phyloP scores from a whole-genome alignment of 2,329 filamentous ascomycete genomes.

The Chrysosporium queenslandicum region DNA sequence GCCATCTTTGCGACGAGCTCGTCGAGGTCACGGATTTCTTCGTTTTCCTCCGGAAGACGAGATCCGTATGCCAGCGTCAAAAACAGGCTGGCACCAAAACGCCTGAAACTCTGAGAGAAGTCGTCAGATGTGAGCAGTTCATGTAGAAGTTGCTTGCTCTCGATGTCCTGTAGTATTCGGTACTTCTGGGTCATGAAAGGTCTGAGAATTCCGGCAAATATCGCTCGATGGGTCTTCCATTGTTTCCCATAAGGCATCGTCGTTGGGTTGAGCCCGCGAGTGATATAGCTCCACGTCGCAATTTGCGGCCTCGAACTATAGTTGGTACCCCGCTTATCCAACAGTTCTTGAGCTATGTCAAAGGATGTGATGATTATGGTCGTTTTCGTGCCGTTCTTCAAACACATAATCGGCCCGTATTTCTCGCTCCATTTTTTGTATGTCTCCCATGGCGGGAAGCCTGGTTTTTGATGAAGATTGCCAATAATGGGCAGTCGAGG shows the following conservation, averaged over 20 bases:
- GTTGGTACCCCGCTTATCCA: conserved; percentile 30
- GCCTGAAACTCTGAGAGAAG: conserved; percentile 11
- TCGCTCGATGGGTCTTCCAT: conserved; percentile 14
- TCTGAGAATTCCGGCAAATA: conserved; percentile 13
- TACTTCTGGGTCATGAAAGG: conserved; percentile 9
- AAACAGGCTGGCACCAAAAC: conserved; percentile 14
- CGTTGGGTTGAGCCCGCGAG: not conserved
- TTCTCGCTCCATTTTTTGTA: conserved; percentile 27
- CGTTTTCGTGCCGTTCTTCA: conserved; percentile 26
- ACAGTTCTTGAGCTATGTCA: conserved; percentile 29
- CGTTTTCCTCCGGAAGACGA: conserved; percentile 8
- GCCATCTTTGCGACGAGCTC: conserved; percentile 17
- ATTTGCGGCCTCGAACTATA: conserved; percentile 33
- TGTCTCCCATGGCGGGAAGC: conserved; percentile 20
- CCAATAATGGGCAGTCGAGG: conserved; percentile 26
- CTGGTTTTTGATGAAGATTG: conserved; percentile 26
- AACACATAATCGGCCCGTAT: conserved; percentile 30
- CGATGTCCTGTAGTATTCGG: conserved; percentile 15
- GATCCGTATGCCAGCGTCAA: conserved; percentile 18
- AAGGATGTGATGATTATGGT: conserved; percentile 30
- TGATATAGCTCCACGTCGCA: conserved; percentile 15
- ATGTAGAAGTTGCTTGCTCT: conserved; percentile 15
- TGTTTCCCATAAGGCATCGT: conserved; percentile 14
- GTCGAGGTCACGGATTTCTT: conserved; percentile 8
- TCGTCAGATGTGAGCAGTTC: conserved; percentile 15